These are phyloP conservation scores for Fusarium nelsonii DNA, from an alignment of 2,329 filamentous ascomycete genomes.

Conservation along the genomic window DNA sequence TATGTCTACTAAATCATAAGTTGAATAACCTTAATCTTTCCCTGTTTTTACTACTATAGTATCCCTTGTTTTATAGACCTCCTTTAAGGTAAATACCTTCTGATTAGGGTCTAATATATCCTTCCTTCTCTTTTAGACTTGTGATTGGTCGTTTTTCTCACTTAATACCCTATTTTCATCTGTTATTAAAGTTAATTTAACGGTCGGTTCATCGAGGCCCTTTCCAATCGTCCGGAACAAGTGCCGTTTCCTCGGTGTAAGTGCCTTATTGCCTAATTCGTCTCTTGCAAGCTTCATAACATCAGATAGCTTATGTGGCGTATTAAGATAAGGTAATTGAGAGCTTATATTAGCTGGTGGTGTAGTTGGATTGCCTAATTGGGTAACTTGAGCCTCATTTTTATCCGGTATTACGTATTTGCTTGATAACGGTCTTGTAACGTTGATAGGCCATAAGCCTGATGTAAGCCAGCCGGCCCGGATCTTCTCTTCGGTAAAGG, in stretches of 20 bases:
- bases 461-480: not conserved
- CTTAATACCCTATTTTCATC: not conserved
- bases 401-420: not conserved
- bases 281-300: not conserved
- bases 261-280: not conserved
- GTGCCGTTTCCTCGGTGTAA: not conserved
- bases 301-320: constrained; percentile 1
- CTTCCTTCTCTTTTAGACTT: not conserved
- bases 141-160: not conserved
- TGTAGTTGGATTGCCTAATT: not conserved
- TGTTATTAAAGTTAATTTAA: not conserved
- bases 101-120: not conserved
- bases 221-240: not conserved
- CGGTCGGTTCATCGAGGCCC: not conserved
- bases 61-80: constrained; percentile 1
- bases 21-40: not conserved
- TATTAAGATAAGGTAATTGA: not conserved
- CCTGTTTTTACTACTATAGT: constrained; percentile 1
- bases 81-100: constrained; percentile 1
- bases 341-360: not conserved
- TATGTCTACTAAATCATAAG: not conserved
- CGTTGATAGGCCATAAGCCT: constrained; percentile 1
- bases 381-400: not conserved
- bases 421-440: not conserved
- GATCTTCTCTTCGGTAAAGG: constrained; percentile 8